Conservation (phyloP, 345 rosid species). For the Boechera retrofracta region DNA sequence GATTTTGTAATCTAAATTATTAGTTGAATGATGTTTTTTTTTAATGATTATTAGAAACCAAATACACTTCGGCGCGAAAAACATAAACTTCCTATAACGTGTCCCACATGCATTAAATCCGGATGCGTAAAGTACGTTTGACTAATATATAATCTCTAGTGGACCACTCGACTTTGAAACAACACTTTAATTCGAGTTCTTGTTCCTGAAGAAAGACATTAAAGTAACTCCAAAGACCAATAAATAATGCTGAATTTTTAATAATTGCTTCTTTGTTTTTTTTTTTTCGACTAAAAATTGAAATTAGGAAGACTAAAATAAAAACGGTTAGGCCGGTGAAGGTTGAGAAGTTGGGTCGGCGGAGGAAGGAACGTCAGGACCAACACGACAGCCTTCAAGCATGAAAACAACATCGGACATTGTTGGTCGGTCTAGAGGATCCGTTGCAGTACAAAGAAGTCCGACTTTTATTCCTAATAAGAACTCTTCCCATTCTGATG, state of each 20-base stretch:
- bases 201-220: conserved; percentile 36
- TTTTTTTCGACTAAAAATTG: conserved; percentile 7
- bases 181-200: conserved; percentile 26
- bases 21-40: conserved; percentile 20
- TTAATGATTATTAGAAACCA: not conserved
- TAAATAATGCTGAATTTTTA: conserved; percentile 23
- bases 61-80: conserved; percentile 35
- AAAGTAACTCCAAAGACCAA: conserved; percentile 43
- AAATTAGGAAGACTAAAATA: conserved; percentile 16
- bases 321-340: conserved; percentile 65
- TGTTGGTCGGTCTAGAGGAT: conserved; percentile 85
- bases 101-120: conserved; percentile 30
- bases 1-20: conserved; percentile 6
- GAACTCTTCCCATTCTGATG: conserved; percentile 99
- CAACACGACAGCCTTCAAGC: conserved; percentile 98
- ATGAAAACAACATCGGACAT: conserved; percentile 93
- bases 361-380: conserved; percentile 81
- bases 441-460: conserved; percentile 83
- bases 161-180: conserved; percentile 29
- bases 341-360: conserved; percentile 86
- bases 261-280: conserved; percentile 9
- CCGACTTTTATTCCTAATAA: conserved; percentile 94
- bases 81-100: not conserved
- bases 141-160: conserved; percentile 17
- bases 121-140: conserved; percentile 35